Evolutionary conservation across 768 basidiomycete genomes (phyloP).

Genomic region (Dentipellis fragilis): DNA sequence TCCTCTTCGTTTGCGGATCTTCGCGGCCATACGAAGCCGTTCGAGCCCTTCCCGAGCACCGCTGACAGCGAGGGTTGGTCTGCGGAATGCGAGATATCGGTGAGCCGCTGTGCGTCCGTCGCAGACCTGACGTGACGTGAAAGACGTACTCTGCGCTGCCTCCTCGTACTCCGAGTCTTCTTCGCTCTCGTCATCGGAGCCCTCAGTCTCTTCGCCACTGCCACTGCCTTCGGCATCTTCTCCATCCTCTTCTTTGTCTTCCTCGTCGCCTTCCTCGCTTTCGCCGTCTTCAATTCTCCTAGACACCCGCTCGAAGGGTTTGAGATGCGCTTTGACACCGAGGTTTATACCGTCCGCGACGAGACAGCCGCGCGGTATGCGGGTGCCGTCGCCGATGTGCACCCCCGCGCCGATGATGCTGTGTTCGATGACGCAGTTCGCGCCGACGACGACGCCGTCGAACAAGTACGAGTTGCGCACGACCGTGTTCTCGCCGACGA

Average conservation of each 20-base stretch:
- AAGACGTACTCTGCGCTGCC: slow-evolving; percentile 49
- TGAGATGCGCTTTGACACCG: slow-evolving; percentile 59
- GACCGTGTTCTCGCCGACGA: slow-evolving; percentile 58
- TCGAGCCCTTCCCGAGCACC: slow-evolving; percentile 56
- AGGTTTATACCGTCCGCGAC: slow-evolving; percentile 75
- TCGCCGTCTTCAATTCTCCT: slow-evolving; percentile 14
- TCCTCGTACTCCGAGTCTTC: slow-evolving; percentile 52
- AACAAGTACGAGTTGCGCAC: slow-evolving; percentile 78
- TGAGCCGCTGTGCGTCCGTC: not conserved
- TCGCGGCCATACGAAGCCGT: slow-evolving; percentile 79
- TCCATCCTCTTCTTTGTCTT: slow-evolving; percentile 54
- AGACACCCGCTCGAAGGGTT: slow-evolving; percentile 69
- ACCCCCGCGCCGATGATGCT: slow-evolving; percentile 79
- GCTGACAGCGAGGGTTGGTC: slow-evolving; percentile 39
- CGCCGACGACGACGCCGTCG: slow-evolving; percentile 63
- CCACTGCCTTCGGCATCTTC: slow-evolving; percentile 27
- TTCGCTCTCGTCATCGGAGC: slow-evolving; percentile 3
- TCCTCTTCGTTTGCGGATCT: slow-evolving; percentile 45
- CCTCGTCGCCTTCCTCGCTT: slow-evolving; percentile 15
- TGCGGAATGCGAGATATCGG: slow-evolving; percentile 14
- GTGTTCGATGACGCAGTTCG: slow-evolving; percentile 59
- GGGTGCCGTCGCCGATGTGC: slow-evolving; percentile 54
- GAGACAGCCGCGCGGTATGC: slow-evolving; percentile 66
- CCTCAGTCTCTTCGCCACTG: not conserved
- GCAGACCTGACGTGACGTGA: not conserved